Evolutionary conservation across 176 grass and related monocot species (phyloP), one percentile per base, ranked within the genome.

Genomic region (Oryza coarctata): DNA sequence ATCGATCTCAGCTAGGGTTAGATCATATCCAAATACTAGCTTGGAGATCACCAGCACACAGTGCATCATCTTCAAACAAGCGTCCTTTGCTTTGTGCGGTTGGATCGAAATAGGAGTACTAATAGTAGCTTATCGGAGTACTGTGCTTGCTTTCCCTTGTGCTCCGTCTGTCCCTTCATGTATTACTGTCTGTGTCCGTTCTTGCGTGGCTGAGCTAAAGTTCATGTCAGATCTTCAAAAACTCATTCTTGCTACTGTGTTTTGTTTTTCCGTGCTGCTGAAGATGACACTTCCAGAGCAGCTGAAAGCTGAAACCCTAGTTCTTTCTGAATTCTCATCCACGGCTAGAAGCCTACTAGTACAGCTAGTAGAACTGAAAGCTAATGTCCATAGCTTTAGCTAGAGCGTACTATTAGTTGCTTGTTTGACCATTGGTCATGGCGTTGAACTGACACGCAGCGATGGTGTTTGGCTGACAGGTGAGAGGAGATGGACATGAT

Each of bases 271-370:
- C n/a, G n/a, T n/a, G n/a, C n/a, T n/a, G n/a, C n/a, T 34, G 33
- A 75, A 66, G 60, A 12, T 63, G 6, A 13, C 38, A 13, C 22
- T 75, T 31, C n/a, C 78, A 57, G 52, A 58, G 23, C 25, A 14
- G 27, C 25, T 69, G 18, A 81, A 89, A 14, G 27, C 25, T 69
- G 18, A 81, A 89, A 85, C 77, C 82, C 77, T 89, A 89, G 82
- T 43, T 89, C 65, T 71, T 40, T 15, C 3, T 49, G 35, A 28
- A 58, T 78, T 32, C 7, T 73, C 45, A 33, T 44, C 12, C 70
- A 7, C 50, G 18, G 15, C 47, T 50, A 50, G 47, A 45, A 43
- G 40, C 11, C 14, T 47, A 17, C 15, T 41, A 10, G 39, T 1
- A 12, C 39, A n/a, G n/a, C n/a, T n/a, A n/a, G n/a, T 41, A 11